Conservation (phyloP, 192 early-diverging fungal species). For the Neocallimastix lanati region DNA sequence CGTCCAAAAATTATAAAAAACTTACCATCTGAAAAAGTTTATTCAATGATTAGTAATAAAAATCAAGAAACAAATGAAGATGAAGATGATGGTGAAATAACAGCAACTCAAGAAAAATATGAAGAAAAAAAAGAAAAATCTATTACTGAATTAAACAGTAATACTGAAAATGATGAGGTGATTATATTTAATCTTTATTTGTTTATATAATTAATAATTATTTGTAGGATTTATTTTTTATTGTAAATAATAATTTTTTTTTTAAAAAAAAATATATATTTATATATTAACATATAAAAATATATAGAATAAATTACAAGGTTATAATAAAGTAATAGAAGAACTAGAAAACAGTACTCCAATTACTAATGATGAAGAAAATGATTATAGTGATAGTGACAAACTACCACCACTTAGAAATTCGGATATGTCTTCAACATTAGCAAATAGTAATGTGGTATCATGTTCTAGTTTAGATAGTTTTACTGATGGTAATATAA, state of each 20-base stretch:
- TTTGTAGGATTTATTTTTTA: too few species aligned
- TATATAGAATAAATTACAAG: too few species aligned
- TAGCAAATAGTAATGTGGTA: neutral
- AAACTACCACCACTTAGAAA: neutral
- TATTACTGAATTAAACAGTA: too few species aligned
- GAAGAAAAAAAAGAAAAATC: neutral
- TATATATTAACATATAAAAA: too few species aligned
- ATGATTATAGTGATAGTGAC: neutral
- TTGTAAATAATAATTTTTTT: too few species aligned
- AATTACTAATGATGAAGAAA: too few species aligned
- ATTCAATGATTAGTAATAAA: neutral
- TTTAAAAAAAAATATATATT: too few species aligned
- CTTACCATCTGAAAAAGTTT: neutral
- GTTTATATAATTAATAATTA: too few species aligned
- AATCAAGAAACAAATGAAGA: neutral
- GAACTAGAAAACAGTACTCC: too few species aligned
- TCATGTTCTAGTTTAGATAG: neutral
- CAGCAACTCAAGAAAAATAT: neutral
- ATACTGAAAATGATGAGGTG: too few species aligned
- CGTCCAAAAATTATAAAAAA: neutral
- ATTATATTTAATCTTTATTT: too few species aligned
- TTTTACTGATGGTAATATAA: neutral
- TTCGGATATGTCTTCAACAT: neutral
- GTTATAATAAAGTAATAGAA: too few species aligned
- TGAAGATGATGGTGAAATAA: neutral